Base-by-base conservation (phyloP, 192 early-diverging fungal genomes). In the Fimicolochytrium jonesii region DNA sequence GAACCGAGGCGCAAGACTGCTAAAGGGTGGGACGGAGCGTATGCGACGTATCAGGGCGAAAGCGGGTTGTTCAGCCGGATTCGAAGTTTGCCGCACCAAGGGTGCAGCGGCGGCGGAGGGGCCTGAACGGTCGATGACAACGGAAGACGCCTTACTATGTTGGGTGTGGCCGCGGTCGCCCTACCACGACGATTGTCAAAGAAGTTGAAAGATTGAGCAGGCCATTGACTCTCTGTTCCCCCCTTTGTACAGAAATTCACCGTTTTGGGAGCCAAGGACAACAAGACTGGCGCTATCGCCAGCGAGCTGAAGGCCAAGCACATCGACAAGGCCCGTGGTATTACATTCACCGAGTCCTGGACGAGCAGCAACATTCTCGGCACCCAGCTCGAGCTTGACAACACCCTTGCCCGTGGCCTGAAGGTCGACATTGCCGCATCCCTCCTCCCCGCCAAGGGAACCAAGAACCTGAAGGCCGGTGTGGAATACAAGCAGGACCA, bases 221-320 rank as follows among this genome's bases (percentile, higher is more conserved):
- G n/a, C n/a, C n/a, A n/a, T n/a, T n/a, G n/a, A n/a, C 57, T 25
- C 28, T 35, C 29, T 15, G 11, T 13, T 34, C 4, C 22, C 5
- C n/a, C n/a, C 36, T 26, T 34, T 31, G 4, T 46, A 29, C 70
- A 93, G 92, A 88, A 88, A 57, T 99, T 99, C 84, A 97, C 92
- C 61, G 92, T 98, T 56, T 85, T 85, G 71, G 97, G 95, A 56
- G 73, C 79, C 55, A 92, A 94, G 78, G 93, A 98, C 79, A 86
- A 87, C 81, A 99, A 99, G 87, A 85, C 88, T 56, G 93, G 93
- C 41, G 80, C 76, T 70, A 97, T 99, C 69, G 83, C 88, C 67
- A 90, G 91, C 77, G 95, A 99, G 70, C 80, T 99, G 73, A 95
- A 97, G 87, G 90, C 90, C 78, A 99, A 98, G 86, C 98, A 95